Conservation (phyloP, 2,329 filamentous ascomycete species). For the Magnaporthiopsis incrustans region DNA sequence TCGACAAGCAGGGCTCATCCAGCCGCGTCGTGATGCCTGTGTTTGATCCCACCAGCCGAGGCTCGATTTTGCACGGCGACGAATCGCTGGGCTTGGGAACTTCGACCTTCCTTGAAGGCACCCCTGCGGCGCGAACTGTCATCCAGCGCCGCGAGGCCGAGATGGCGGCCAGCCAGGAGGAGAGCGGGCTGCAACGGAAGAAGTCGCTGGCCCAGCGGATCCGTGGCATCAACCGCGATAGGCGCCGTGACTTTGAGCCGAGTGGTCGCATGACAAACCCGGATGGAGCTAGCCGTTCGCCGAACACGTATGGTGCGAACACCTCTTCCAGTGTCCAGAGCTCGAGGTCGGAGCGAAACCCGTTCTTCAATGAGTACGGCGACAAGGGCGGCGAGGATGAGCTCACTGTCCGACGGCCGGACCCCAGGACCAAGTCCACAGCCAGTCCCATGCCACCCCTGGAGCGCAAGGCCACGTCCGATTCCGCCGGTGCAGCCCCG, state of each 20-base stretch:
- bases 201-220: constrained; percentile 92
- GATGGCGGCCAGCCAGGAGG: constrained; percentile 46
- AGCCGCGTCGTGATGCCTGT: constrained; percentile 36
- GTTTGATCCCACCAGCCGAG: constrained; percentile 61
- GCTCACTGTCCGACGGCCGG: constrained; percentile 36
- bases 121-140: constrained; percentile 73
- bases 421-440: constrained; percentile 33
- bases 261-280: constrained; percentile 51
- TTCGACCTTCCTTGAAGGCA: constrained; percentile 90
- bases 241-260: constrained; percentile 52
- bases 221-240: constrained; percentile 67
- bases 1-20: constrained; percentile 24
- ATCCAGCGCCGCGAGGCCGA: constrained; percentile 70
- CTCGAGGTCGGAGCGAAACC: constrained; percentile 51
- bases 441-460: constrained; percentile 49
- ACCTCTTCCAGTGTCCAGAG: constrained; percentile 21
- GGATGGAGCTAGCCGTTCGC: constrained; percentile 38
- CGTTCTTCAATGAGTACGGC: constrained; percentile 75
- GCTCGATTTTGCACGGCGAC: constrained; percentile 73
- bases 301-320: constrained; percentile 23
- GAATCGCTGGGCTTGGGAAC: constrained; percentile 79
- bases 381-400: constrained; percentile 45
- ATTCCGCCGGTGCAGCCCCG: constrained; percentile 30
- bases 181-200: constrained; percentile 69
- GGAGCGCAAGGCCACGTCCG: constrained; percentile 58